phyloP scores from a whole-genome alignment of 768 basidiomycete genomes.

The Paxillus rubicundulus region DNA sequence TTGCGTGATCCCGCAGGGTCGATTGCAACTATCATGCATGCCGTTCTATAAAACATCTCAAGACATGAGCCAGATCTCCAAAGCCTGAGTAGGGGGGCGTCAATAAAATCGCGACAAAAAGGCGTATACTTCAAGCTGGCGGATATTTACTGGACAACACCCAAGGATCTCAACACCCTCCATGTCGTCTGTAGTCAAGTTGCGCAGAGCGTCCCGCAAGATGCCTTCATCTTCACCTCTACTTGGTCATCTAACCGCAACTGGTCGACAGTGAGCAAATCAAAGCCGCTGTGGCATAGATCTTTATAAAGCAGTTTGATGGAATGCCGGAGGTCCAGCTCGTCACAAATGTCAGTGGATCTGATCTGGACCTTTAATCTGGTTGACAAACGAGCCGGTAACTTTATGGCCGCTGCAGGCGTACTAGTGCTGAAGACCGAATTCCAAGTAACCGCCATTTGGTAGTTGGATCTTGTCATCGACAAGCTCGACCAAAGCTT shows the following conservation, averaged over 20 bases:
- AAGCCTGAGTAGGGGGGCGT: neutral
- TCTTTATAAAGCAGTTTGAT: neutral
- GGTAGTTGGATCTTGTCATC: constrained; percentile 28
- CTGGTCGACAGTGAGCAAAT: neutral
- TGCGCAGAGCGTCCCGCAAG: accelerated
- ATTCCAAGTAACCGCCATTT: constrained; percentile 34
- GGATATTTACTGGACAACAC: neutral
- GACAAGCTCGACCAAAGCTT: constrained; percentile 15
- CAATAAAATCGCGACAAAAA: too few species aligned
- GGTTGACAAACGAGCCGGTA: neutral
- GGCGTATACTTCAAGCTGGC: too few species aligned
- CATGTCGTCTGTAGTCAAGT: neutral
- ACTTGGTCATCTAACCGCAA: neutral
- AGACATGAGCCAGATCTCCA: neutral
- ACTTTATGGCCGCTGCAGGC: neutral
- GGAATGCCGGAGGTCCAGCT: neutral
- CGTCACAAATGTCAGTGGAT: constrained; percentile 3
- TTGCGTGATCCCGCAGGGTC: neutral
- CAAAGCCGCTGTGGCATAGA: neutral
- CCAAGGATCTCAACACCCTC: constrained; percentile 3
- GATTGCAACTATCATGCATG: constrained; percentile 4
- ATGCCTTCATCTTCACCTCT: neutral
- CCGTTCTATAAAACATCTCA: neutral
- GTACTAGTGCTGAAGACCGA: constrained; percentile 36
- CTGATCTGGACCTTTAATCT: constrained; percentile 5